These are phyloP conservation scores for Podospora conica DNA, from an alignment of 495 filamentous ascomycete species.

Conservation along the genomic window DNA sequence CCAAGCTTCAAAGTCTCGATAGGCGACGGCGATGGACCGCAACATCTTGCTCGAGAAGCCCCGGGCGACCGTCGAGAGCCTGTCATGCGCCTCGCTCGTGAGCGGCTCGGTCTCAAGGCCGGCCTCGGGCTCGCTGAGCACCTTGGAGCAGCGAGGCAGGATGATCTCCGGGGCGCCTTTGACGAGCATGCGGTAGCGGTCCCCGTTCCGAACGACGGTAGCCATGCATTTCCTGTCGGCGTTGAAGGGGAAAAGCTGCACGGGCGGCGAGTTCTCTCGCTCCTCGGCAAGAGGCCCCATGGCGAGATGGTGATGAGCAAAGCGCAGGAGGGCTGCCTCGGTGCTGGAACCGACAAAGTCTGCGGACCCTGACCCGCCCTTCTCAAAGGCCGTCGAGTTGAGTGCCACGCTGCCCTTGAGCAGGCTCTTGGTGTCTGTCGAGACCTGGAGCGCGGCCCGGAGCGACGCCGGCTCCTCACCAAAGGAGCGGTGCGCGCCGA, in stretches of 20 bases:
- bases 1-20: constrained; percentile 81
- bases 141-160: constrained; percentile 56
- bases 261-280: constrained; percentile 54
- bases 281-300: constrained; percentile 61
- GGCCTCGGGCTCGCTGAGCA: constrained; percentile 34
- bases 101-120: neutral
- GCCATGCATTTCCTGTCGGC: constrained; percentile 79
- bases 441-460: neutral
- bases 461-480: neutral
- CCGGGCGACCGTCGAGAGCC: neutral
- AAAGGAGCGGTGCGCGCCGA: constrained; percentile 37
- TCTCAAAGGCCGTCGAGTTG: constrained; percentile 81
- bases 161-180: constrained; percentile 81
- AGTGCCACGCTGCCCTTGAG: constrained; percentile 66
- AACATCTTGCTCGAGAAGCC: constrained; percentile 26
- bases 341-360: constrained; percentile 76
- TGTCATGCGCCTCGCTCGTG: neutral
- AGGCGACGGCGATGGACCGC: constrained; percentile 73
- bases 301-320: constrained; percentile 61
- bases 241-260: constrained; percentile 73
- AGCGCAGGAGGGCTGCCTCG: constrained; percentile 70
- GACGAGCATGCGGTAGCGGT: constrained; percentile 58
- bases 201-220: constrained; percentile 54
- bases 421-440: neutral
- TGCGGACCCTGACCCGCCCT: constrained; percentile 47